Conservation (phyloP, 495 filamentous ascomycete species). For the Tuber brumale region DNA sequence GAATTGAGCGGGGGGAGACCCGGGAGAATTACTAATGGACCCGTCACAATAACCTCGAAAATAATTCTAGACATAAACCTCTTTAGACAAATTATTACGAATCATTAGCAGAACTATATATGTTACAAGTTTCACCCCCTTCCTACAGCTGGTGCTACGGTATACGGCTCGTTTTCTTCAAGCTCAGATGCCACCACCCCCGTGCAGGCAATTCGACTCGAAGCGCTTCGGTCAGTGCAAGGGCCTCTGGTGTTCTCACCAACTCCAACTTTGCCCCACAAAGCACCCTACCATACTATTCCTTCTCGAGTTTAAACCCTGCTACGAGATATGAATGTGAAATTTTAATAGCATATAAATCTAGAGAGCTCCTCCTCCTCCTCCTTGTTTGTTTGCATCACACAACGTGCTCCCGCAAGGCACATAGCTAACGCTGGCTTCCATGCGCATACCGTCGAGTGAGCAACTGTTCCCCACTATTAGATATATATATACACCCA, state of each 20-base stretch:
- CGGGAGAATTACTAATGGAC: too few species aligned
- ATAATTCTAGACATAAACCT: neutral
- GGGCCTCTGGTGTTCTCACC: neutral
- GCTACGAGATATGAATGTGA: neutral
- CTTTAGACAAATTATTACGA: neutral
- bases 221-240: neutral
- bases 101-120: neutral
- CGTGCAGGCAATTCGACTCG: neutral
- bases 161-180: neutral
- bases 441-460: neutral
- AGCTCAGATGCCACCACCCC: neutral
- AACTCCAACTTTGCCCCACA: neutral
- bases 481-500: neutral
- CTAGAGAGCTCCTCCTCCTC: neutral
- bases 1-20: neutral
- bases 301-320: neutral
- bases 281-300: neutral
- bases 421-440: neutral
- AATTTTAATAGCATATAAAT: neutral
- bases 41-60: neutral
- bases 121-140: neutral
- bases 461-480: neutral
- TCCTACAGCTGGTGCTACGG: neutral
- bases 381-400: neutral
- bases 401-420: neutral